phyloP scores from a whole-genome alignment of 2,329 filamentous ascomycete species.

The Phialocephala sp. region DNA sequence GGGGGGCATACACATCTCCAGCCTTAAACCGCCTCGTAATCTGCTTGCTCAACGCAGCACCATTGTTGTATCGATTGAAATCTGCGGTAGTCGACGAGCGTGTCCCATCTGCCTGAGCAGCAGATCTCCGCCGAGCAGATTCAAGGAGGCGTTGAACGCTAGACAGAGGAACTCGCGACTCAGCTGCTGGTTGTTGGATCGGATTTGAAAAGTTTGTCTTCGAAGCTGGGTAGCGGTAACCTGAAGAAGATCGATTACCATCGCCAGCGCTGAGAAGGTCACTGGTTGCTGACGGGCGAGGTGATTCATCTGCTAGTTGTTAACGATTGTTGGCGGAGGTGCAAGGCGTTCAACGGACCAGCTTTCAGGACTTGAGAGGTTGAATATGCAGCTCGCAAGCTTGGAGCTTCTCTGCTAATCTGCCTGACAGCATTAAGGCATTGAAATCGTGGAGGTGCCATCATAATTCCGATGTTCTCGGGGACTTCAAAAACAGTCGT shows the following conservation, averaged over 20 bases:
- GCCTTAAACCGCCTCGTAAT: conserved; percentile 72
- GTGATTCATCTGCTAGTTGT: conserved; percentile 21
- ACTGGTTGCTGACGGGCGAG: conserved; percentile 15
- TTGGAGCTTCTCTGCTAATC: conserved; percentile 20
- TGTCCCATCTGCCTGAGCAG: not conserved
- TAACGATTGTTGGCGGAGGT: conserved; percentile 7
- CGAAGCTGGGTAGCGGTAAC: not conserved
- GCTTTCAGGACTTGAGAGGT: conserved; percentile 33
- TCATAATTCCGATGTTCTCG: conserved; percentile 23
- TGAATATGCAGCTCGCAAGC: conserved; percentile 35
- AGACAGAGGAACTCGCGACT: not conserved
- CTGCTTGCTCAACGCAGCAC: conserved; percentile 62
- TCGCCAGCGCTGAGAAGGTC: conserved; percentile 20
- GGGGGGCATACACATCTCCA: conserved; percentile 90
- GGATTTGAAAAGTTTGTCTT: conserved; percentile 7
- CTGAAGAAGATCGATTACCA: conserved; percentile 5
- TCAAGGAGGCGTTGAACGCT: not conserved
- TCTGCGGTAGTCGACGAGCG: not conserved
- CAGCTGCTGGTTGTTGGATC: conserved; percentile 18
- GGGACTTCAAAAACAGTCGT: conserved; percentile 10
- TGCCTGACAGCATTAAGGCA: conserved; percentile 37
- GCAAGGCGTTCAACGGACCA: conserved; percentile 30
- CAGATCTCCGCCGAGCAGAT: not conserved
- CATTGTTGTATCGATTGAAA: conserved; percentile 4
- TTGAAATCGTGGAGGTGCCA: conserved; percentile 40